Evolutionary conservation across 1,284 basidiomycete species (phyloP).

Genomic region (Papiliotrema flavescens): DNA sequence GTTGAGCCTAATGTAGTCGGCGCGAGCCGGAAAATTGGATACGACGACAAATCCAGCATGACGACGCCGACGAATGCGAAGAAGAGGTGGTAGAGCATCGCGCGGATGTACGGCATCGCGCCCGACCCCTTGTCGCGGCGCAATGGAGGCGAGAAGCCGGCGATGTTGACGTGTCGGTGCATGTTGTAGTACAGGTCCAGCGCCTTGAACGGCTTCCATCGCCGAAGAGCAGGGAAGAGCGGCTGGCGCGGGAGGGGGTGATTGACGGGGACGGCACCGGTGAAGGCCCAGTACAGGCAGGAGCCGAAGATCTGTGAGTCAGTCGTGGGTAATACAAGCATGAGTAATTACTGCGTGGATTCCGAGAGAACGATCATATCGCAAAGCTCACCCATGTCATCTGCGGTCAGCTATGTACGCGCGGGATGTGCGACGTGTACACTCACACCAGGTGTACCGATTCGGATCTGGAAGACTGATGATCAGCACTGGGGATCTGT

Average conservation of each 20-base stretch:
- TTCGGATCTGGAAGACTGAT: no score
- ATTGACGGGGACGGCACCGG: background rate
- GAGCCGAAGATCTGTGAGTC: background rate
- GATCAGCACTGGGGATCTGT: no score
- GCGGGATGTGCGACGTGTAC: no score
- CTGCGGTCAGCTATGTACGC: no score
- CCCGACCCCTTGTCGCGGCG: background rate
- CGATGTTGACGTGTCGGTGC: background rate
- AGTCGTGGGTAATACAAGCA: no score
- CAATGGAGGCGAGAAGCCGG: background rate
- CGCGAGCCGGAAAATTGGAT: background rate
- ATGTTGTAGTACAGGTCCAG: constrained; percentile 1
- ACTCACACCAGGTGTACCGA: no score
- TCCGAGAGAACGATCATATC: no score
- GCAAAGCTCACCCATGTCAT: no score
- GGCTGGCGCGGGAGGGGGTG: background rate
- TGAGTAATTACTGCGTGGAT: no score
- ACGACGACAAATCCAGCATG: background rate
- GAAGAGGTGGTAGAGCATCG: background rate
- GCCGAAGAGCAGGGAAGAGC: background rate
- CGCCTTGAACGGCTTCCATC: background rate
- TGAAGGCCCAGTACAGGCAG: background rate
- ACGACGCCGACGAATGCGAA: background rate
- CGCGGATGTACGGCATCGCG: background rate
- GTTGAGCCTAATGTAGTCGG: background rate